Percentiles rank a stretch among this genome's conserved stretches.
These are phyloP conservation scores for Lolium rigidum DNA, from an alignment of 176 grass and related monocot genomes.

Conservation along the genomic window DNA sequence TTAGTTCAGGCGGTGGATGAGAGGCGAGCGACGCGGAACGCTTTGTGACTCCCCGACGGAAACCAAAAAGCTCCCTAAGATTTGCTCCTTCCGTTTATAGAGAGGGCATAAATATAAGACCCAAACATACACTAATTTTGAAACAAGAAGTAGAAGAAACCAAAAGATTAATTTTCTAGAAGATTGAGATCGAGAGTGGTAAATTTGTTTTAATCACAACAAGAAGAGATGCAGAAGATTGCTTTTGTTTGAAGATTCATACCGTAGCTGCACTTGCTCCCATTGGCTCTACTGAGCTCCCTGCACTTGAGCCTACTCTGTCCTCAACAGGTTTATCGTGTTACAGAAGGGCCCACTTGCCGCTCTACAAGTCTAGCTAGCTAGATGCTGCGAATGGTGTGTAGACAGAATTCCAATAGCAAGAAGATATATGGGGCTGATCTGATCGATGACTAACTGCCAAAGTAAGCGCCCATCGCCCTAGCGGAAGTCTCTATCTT, in stretches of 20 bases:
- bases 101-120: no score
- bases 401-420: not conserved
- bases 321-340: not conserved
- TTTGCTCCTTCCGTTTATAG: no score
- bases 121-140: not conserved
- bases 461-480: not conserved
- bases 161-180: no score
- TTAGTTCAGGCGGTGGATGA: no score
- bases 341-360: not conserved
- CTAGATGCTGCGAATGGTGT: not conserved
- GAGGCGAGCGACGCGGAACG: no score
- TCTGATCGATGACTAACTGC: no score
- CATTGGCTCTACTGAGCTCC: not conserved
- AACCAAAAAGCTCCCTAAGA: no score
- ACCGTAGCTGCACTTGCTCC: not conserved
- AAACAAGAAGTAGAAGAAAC: not conserved
- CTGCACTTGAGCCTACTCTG: not conserved
- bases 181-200: not conserved
- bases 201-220: not conserved
- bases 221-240: not conserved
- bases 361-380: not conserved
- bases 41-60: no score
- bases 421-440: not conserved
- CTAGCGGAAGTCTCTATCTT: not conserved
- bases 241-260: not conserved